These are phyloP conservation scores for Botryosphaeria agaves DNA, from an alignment of 2,329 filamentous ascomycete species.

Conservation along the genomic window DNA sequence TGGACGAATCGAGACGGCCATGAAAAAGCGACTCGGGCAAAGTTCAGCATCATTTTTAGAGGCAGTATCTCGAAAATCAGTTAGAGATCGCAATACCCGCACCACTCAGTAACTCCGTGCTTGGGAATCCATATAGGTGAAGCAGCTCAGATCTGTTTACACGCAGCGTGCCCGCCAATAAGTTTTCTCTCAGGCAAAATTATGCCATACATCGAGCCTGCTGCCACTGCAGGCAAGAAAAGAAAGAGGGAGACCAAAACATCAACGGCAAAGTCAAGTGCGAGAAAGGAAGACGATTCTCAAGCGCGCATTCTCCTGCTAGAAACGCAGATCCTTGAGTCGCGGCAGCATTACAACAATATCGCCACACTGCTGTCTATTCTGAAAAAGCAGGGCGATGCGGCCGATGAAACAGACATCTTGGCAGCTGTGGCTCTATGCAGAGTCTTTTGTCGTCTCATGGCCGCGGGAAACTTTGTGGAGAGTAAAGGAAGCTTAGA, in stretches of 20 bases:
- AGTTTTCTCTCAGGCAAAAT: background rate
- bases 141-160: background rate
- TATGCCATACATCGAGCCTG: conserved; percentile 2
- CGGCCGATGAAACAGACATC: conserved; percentile 34
- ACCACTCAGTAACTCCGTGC: no score
- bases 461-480: conserved; percentile 54
- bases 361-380: conserved; percentile 55
- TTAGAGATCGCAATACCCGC: no score
- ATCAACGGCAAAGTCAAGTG: conserved; percentile 7
- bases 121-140: no score
- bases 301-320: conserved; percentile 54
- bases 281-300: conserved; percentile 26
- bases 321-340: conserved; percentile 68
- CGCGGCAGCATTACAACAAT: conserved; percentile 82
- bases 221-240: conserved; percentile 14
- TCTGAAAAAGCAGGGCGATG: conserved; percentile 27
- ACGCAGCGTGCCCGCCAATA: background rate
- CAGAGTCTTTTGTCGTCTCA: conserved; percentile 66
- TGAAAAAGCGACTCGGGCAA: no score
- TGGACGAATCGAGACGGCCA: no score
- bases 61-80: no score
- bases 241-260: conserved; percentile 19
- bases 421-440: conserved; percentile 68
- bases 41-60: no score
- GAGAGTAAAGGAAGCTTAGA: conserved; percentile 49